Evolutionary conservation across 129 eudicot genomes (phyloP).

Genomic region (sunflower (Helianthus annuus)): DNA sequence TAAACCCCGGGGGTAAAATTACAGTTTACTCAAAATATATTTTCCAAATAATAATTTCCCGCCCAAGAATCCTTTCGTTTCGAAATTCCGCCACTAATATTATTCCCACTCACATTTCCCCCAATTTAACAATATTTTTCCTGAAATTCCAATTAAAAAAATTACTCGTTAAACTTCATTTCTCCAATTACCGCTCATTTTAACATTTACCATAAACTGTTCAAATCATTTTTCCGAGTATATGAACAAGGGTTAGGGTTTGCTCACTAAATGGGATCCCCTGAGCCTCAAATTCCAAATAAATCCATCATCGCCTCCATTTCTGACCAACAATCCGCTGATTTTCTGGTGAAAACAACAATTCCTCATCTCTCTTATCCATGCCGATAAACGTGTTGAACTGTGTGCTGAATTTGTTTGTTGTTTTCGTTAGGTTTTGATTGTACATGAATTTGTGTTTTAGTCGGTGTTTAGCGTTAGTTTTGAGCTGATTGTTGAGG

Average conservation of each 20-base stretch:
- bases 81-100: slow-evolving; percentile 26
- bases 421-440: slow-evolving; percentile 5
- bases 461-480: not conserved
- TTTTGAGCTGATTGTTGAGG: not conserved
- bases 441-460: not conserved
- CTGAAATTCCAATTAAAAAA: not conserved
- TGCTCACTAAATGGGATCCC: slow-evolving; percentile 24
- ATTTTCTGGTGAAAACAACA: slow-evolving; percentile 26
- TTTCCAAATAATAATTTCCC: slow-evolving; percentile 25
- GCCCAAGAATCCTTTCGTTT: slow-evolving; percentile 35
- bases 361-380: slow-evolving; percentile 4
- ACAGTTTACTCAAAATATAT: no score
- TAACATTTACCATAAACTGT: slow-evolving; percentile 19
- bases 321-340: slow-evolving; percentile 13
- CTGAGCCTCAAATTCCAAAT: slow-evolving; percentile 30
- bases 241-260: slow-evolving; percentile 31
- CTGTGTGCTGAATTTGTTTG: not conserved
- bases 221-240: slow-evolving; percentile 1
- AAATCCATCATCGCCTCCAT: slow-evolving; percentile 33
- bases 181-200: slow-evolving; percentile 17
- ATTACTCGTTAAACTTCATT: not conserved
- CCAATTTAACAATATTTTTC: slow-evolving; percentile 19
- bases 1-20: no score
- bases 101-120: slow-evolving; percentile 19
- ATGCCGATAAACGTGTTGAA: not conserved